Base-by-base conservation (phyloP, 2,329 filamentous ascomycete genomes). In the Keithomyces neogunnii region DNA sequence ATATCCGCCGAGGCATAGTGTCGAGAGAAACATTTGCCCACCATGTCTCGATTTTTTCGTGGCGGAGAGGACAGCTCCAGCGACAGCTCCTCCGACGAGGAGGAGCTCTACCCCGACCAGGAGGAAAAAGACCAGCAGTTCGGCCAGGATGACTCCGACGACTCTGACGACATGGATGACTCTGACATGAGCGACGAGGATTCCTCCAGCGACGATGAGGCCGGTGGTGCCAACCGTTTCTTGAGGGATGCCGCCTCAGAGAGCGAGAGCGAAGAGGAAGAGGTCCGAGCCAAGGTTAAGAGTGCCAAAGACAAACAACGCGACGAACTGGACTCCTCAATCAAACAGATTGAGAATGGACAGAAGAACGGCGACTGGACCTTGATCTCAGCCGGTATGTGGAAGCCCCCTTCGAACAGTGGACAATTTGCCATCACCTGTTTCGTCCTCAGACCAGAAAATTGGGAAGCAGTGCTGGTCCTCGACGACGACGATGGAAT, bases 291-390 rank as follows among this genome's bases (percentile, higher is more conserved):
- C 63, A 83, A 93, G 62, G 88, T 97, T 65, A 96, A 95, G 81
- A 96, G 90, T 71, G 91, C 92, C 64, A 97, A 97, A 74, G 90
- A 97, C 77, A 99, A 99, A 81, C 84, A 93, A 56, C 79, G 89
- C 59, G 92, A 96, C 66, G 95, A 97, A 72, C 79, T 99, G 55
- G 92, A 99, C 70, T 81, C 82, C 54, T 95, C 85, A 43, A 88
- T 97, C 64, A 86, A 87, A 69, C 74, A 87, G 65, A 97, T 99
- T 65, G 91, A 97, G 68, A 99, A 99, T 74, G 91, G 89, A 56
- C 80, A 93, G 72, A 97, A 95, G 79, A 99, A 97, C 66, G 90
- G 88, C 66, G 93, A 99, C 73, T 99, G 93, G 93, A 88, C 86
- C 59, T 85, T 92, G 57, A 95, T 97, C 60, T 88, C 89, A 56